These are phyloP conservation scores for Sextonia rubra DNA, from an alignment of 164 flowering plant genomes.

Conservation along the genomic window DNA sequence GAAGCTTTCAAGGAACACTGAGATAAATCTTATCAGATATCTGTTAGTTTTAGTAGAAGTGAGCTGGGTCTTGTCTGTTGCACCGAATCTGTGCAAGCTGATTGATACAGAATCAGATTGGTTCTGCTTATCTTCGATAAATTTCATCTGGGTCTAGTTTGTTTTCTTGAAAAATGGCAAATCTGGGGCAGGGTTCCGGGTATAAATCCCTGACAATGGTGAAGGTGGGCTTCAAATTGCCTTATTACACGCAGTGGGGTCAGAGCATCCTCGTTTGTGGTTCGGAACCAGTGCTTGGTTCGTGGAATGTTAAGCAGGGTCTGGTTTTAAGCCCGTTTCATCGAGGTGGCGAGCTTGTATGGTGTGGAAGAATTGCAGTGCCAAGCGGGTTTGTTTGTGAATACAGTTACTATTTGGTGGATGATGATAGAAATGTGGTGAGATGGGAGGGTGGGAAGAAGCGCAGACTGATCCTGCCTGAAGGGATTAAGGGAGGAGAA, in stretches of 20 bases:
- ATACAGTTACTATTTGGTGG: slow-evolving; percentile 87
- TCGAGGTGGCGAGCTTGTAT: slow-evolving; percentile 65
- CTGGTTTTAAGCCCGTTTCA: slow-evolving; percentile 58
- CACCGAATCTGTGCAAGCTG: not conserved
- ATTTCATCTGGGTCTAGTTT: slow-evolving; percentile 8
- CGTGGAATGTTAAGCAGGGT: slow-evolving; percentile 85
- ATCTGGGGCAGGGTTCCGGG: slow-evolving; percentile 39
- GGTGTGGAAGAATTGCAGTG: slow-evolving; percentile 60
- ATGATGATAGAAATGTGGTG: slow-evolving; percentile 51
- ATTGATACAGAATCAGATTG: too few relatives aligned
- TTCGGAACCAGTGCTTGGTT: slow-evolving; percentile 72
- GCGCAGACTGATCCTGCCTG: slow-evolving; percentile 50
- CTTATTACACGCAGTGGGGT: slow-evolving; percentile 91
- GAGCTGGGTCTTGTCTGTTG: slow-evolving; percentile 8
- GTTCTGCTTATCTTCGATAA: not conserved
- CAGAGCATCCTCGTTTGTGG: slow-evolving; percentile 78
- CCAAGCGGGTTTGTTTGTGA: slow-evolving; percentile 53
- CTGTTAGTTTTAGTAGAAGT: slow-evolving; percentile 6
- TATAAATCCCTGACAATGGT: slow-evolving; percentile 41
- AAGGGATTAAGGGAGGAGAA: slow-evolving; percentile 48
- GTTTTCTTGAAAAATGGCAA: slow-evolving; percentile 38
- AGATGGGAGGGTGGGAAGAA: slow-evolving; percentile 81
- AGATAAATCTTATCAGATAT: slow-evolving; percentile 3
- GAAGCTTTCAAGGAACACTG: not conserved
- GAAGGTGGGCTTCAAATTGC: slow-evolving; percentile 62